Base-by-base conservation (phyloP, 140 eudicot species). In the Oenanthe javanica region DNA sequence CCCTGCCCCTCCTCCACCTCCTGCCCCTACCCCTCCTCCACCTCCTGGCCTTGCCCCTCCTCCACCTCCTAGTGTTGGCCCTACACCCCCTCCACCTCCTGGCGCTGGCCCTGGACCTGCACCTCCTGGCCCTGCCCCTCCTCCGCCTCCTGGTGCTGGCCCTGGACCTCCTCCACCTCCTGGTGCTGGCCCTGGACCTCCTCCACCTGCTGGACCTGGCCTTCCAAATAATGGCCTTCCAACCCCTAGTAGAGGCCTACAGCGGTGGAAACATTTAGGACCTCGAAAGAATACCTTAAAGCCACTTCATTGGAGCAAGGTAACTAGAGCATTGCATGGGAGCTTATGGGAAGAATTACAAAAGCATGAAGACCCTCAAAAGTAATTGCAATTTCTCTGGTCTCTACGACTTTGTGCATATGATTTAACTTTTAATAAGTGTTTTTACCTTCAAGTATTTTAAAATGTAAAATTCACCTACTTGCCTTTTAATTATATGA, bases 321-420 rank as follows among this genome's bases (percentile, higher is more conserved):
- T 93, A 25, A 90, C 96, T 50, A 85, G 96, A 84, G 98, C 88
- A 54, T 52, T 90, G 80, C 89, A 91, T 86, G 98, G 98, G 71
- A 90, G 96, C 89, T 85, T 93, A 87, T 93, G 98, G 98, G 98
- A 91, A 76, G 97, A 93, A 80, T 59, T 93, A 84, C 98, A 93
- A 83, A 87, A 88, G 79, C 86, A 82, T 23, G 97, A 90, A 83
- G 96, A 86, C 46, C 89, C 93, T 79, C 97, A 87, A 87, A 91
- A 76, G 98, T 93, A 61, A 11, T 12, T 67, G 8, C 18, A 31
- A 67, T 67, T 67, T 67, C 19, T 67, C 46, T 12, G 21, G 73
- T 25, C 4, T 67, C 21, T 11, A 67, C n/a, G 31, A 14, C 57
- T 9, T 51, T 67, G 0, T 3, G 8, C 42, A 67, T 31, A 11